phyloP scores from a whole-genome alignment of 495 filamentous ascomycete species.

The Penicillium egyptiacum region DNA sequence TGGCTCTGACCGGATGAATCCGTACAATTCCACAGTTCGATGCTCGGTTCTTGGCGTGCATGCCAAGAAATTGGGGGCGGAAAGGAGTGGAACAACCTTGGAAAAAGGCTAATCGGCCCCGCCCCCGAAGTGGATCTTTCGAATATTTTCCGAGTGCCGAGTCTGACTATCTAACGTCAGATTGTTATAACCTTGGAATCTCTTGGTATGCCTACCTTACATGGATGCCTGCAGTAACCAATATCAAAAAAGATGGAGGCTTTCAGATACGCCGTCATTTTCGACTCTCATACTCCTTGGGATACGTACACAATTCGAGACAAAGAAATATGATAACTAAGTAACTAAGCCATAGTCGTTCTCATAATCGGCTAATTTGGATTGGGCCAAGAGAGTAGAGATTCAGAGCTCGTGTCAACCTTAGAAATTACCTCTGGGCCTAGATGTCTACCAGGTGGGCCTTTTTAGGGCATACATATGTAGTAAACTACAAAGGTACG shows the following conservation, averaged over 20 bases:
- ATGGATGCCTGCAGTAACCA: background rate
- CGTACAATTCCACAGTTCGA: conserved; percentile 3
- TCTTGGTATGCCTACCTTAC: no score
- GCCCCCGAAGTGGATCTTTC: background rate
- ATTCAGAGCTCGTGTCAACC: background rate
- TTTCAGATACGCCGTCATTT: no score
- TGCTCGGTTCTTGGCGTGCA: conserved; percentile 1
- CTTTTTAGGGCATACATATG: no score
- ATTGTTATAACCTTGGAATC: no score
- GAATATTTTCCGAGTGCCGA: background rate
- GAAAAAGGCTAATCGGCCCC: background rate
- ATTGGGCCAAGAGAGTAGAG: background rate
- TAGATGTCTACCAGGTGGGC: no score
- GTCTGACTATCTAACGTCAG: no score
- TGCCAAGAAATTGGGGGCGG: background rate
- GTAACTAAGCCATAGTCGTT: background rate
- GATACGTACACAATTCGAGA: background rate
- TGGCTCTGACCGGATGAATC: conserved; percentile 1
- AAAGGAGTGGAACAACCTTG: background rate
- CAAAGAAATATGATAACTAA: background rate
- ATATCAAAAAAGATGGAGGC: no score
- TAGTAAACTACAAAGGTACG: no score
- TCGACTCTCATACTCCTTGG: background rate
- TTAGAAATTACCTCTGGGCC: background rate
- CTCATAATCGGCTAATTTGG: background rate